Conservation (phyloP, 192 early-diverging fungal species). For the Lobosporangium transversale region DNA sequence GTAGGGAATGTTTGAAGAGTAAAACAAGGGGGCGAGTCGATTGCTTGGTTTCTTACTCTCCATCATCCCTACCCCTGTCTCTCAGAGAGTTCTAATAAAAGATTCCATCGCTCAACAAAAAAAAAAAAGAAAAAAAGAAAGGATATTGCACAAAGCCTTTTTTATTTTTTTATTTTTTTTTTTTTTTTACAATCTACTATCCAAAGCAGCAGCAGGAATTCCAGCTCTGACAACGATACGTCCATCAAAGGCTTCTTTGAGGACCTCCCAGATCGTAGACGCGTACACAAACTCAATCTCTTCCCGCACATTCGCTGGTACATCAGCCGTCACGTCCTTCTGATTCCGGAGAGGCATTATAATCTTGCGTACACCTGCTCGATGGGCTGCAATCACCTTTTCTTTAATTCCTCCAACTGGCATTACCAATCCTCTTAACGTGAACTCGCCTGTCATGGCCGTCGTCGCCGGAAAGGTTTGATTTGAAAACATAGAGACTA, state of each 20-base stretch:
- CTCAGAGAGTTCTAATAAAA: too few species aligned
- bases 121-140: background rate
- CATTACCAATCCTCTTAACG: conserved; percentile 81
- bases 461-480: conserved; percentile 62
- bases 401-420: conserved; percentile 92
- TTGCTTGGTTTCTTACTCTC: background rate
- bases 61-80: background rate
- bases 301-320: conserved; percentile 71
- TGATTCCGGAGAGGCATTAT: conserved; percentile 76
- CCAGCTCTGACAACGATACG: conserved; percentile 10
- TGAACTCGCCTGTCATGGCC: conserved; percentile 91
- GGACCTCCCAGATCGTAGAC: conserved; percentile 70
- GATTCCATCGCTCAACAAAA: background rate
- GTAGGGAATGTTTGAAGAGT: too few species aligned
- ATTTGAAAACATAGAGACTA: conserved; percentile 79
- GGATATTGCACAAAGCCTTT: background rate
- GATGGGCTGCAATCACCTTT: conserved; percentile 85
- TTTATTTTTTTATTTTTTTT: background rate
- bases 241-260: conserved; percentile 64
- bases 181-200: conserved; percentile 24
- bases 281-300: conserved; percentile 80
- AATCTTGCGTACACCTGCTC: conserved; percentile 77
- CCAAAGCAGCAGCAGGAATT: background rate
- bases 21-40: background rate
- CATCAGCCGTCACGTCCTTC: conserved; percentile 76